A percentile compares a stretch with the other conserved stretches of the same genome.
Conservation (phyloP, 306 rosid genomes). For the Malus domestica region ASM211411v1 NC_041795.1:6241001-6241500, state of each 20-base stretch:
- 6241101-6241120: no score
- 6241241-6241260: neutral
- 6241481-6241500: neutral
- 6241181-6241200: neutral
- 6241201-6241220: neutral
- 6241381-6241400: neutral
- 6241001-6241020: no score
- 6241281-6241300: neutral
- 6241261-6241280: neutral
- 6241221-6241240: neutral
- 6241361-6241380: neutral
- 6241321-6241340: neutral
- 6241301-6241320: no score
- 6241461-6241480: neutral
- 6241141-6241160: neutral
- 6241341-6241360: neutral
- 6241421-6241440: no score
- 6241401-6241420: no score
- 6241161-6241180: neutral
- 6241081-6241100: no score
- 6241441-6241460: no score
- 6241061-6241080: accelerated
- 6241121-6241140: neutral
- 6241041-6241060: no score
- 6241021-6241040: no score